Base-by-base conservation (phyloP, 2,329 filamentous ascomycete species). In the Camptophora hylomeconis region DNA sequence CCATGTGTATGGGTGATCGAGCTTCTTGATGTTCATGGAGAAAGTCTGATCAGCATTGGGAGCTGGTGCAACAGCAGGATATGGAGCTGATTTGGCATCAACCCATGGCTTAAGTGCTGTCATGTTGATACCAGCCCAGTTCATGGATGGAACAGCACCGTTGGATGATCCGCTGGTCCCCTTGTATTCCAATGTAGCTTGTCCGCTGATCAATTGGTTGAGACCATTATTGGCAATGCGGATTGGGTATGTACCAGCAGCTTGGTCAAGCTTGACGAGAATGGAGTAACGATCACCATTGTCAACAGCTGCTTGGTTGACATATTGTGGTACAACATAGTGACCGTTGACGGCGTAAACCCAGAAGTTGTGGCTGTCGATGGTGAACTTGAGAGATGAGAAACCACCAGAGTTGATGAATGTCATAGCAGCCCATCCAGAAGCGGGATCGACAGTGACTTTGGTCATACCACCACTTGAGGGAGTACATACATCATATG, bases 201-300 rank as follows among this genome's bases (percentile, higher is more conserved):
- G 57, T 2, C 63, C 69, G 9, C 58, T 57, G 17, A 76, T 56
- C 30, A 74, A 57, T 44, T 77, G 73, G 7, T 64, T 60, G 2
- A 57, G 47, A 17, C 53, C 56, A 9, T 53, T 50, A 10, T 65
- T 61, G 15, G 64, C 61, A 21, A 67, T 53, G 3, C 72, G 68
- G 17, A 63, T 55, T 0, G 49, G 54, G 41, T 62, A 61, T 26
- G 53, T 42, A 7, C 45, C 49, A 4, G 40, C 25, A 30, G 44
- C 27, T 24, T 59, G 50, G 39, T 58, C 49, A 3, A 61, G 50
- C 31, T 56, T 54, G n/a, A 63, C 42, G 28, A 62, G 45, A 9
- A 50, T 52, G 1, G 57, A 53, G 25, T 55, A 52, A 6, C 59
- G 52, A 27, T 58, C 50, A 7, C 60, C 59, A 18, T 48, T 51